phyloP scores from a whole-genome alignment of 2,329 filamentous ascomycete genomes.

The Alternaria angustiovoidea region DNA sequence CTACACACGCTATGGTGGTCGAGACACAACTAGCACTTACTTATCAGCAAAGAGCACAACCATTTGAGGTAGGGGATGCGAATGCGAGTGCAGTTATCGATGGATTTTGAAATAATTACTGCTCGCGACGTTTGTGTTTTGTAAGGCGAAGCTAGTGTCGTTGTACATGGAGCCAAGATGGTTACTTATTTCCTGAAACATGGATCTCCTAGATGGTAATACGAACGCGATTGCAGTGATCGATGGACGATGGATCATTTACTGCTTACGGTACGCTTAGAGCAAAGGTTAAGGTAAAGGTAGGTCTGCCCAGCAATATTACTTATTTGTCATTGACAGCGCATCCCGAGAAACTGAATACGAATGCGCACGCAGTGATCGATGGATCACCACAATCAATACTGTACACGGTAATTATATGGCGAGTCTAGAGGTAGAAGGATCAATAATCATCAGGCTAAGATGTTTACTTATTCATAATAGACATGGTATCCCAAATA shows the following conservation, averaged over 20 bases:
- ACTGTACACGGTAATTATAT: not conserved
- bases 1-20: not conserved
- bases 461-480: not conserved
- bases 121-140: not conserved
- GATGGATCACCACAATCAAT: not conserved
- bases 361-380: not conserved
- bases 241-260: not conserved
- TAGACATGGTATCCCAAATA: not conserved
- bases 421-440: not conserved
- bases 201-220: not conserved
- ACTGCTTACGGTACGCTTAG: not conserved
- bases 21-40: not conserved
- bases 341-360: not conserved
- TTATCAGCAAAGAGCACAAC: not conserved
- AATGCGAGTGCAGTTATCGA: not conserved
- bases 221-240: not conserved
- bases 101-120: not conserved
- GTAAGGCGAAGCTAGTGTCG: not conserved
- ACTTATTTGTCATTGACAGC: not conserved
- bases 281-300: not conserved
- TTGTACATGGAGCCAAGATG: not conserved
- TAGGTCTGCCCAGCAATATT: not conserved
- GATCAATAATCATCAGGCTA: not conserved
- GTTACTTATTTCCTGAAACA: not conserved
- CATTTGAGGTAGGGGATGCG: not conserved